A percentile compares a stretch with the other conserved stretches of the same genome.
Conservation (phyloP, 257 asterid species). For the Galeopsis tetrahit region DNA sequence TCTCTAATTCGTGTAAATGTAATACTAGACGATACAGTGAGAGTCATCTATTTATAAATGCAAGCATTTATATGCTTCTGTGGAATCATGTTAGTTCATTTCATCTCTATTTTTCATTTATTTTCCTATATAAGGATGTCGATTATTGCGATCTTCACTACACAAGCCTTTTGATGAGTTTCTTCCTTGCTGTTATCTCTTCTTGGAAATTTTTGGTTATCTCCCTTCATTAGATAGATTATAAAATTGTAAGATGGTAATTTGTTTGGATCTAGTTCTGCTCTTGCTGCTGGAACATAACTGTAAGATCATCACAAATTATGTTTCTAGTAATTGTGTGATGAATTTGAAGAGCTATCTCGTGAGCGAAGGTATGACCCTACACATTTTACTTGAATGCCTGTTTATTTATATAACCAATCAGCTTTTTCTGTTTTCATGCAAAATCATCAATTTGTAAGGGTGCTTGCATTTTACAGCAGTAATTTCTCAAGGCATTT, state of each 20-base stretch:
- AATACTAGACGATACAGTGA: constrained; percentile 5
- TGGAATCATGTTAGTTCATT: background rate
- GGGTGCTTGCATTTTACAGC: constrained; percentile 17
- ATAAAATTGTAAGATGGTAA: background rate
- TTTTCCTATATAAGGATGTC: background rate
- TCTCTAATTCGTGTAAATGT: constrained; percentile 23
- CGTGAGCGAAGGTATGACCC: background rate
- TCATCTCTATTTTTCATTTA: constrained; percentile 1
- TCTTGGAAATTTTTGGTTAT: background rate
- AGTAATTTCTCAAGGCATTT: background rate
- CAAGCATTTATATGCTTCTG: constrained; percentile 14
- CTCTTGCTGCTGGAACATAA: background rate
- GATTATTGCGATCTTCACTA: background rate
- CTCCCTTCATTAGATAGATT: background rate
- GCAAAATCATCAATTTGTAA: background rate
- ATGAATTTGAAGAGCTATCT: background rate
- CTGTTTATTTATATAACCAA: background rate
- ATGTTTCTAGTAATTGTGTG: background rate
- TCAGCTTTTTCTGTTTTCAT: background rate
- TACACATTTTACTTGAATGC: background rate
- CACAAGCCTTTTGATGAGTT: constrained; percentile 13
- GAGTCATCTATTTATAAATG: constrained; percentile 1
- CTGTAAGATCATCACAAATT: background rate
- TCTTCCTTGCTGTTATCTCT: background rate
- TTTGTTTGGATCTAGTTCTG: background rate